Conservation (phyloP, 1,284 basidiomycete species). For the Ustilago nuda region DNA sequence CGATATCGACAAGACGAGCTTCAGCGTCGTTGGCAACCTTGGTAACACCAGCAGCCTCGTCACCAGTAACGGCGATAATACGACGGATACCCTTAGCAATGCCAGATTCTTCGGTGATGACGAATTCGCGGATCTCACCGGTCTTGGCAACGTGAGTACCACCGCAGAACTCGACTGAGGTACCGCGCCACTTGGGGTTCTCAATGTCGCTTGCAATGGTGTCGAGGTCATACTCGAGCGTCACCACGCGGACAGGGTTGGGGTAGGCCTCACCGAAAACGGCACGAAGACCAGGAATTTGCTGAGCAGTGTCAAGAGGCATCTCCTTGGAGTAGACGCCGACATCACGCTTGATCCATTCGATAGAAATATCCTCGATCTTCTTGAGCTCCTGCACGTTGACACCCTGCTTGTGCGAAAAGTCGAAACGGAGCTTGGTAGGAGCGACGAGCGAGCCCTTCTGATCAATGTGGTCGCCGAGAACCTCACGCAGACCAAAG, state of each 20-base stretch:
- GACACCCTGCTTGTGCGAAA: constrained; percentile 93
- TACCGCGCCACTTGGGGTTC: constrained; percentile 88
- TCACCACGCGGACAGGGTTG: constrained; percentile 94
- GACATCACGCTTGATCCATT: constrained; percentile 91
- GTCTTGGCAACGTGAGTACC: constrained; percentile 96
- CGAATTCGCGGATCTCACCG: constrained; percentile 94
- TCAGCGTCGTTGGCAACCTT: constrained; percentile 78
- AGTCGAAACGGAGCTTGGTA: constrained; percentile 95
- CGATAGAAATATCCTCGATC: constrained; percentile 85
- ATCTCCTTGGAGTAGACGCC: constrained; percentile 90
- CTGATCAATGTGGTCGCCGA: constrained; percentile 97
- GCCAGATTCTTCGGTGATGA: constrained; percentile 93
- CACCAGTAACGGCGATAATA: constrained; percentile 92
- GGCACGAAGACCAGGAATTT: constrained; percentile 91
- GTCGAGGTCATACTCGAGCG: constrained; percentile 85
- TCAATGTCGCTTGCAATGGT: constrained; percentile 86
- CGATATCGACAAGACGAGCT: constrained; percentile 77
- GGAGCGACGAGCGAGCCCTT: constrained; percentile 97
- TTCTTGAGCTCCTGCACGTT: constrained; percentile 79
- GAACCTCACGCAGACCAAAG: constrained; percentile 87
- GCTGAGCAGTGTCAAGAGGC: constrained; percentile 81
- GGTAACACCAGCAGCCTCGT: constrained; percentile 86
- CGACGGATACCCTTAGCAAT: constrained; percentile 98
- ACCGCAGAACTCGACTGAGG: constrained; percentile 96
- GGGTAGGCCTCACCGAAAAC: constrained; percentile 99